Percentiles rank a stretch among this genome's conserved stretches.
phyloP scores from a whole-genome alignment of 108 stramenopile species.

The Nitzschia inconspicua region DNA sequence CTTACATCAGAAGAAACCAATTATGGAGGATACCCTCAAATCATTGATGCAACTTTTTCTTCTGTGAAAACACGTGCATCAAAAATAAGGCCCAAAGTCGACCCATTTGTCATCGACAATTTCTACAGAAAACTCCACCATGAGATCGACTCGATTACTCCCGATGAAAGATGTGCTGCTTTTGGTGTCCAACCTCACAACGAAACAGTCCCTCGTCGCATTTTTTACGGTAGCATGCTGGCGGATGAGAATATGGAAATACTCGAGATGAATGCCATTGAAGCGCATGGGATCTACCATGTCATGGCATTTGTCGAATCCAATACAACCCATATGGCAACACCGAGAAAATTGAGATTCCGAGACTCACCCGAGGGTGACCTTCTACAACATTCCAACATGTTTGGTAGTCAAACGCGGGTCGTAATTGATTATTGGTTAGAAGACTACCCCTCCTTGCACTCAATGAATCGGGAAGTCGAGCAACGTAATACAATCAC shows the following conservation, averaged over 20 bases:
- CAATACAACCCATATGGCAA: constrained; percentile 45
- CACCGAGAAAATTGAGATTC: constrained; percentile 9
- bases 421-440: constrained; percentile 10
- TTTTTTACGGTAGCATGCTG: constrained; percentile 32
- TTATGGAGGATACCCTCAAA: no score
- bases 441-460: background rate
- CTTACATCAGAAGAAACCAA: no score
- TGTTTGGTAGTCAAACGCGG: no score
- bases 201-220: background rate
- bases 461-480: constrained; percentile 14
- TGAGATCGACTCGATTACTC: background rate
- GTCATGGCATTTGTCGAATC: constrained; percentile 48
- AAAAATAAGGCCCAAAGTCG: no score
- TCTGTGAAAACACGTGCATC: no score
- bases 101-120: background rate
- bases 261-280: constrained; percentile 29
- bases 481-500: constrained; percentile 44
- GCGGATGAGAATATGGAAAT: constrained; percentile 46
- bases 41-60: no score
- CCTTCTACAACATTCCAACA: background rate
- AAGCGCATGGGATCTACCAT: constrained; percentile 47
- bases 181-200: background rate
- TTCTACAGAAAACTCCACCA: background rate
- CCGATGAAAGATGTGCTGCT: background rate
- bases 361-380: background rate